phyloP scores from a whole-genome alignment of 148 eudicot genomes.

The Nepenthes gracilis region DNA sequence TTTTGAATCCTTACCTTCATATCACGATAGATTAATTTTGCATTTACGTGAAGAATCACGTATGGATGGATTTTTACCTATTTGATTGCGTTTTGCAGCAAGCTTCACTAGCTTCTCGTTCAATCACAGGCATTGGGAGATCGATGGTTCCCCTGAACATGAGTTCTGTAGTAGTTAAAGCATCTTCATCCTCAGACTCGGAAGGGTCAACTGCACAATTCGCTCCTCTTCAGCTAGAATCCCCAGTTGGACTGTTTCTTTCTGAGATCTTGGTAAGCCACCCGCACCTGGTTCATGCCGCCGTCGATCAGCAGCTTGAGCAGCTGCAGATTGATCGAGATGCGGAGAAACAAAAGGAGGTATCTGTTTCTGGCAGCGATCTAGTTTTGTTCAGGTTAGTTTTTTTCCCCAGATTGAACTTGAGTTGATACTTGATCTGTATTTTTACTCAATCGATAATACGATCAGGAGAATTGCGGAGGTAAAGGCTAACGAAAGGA shows the following conservation, averaged over 20 bases:
- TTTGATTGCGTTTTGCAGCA: too few species aligned
- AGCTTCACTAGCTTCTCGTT: too few species aligned
- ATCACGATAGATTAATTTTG: too few species aligned
- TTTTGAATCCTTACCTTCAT: too few species aligned
- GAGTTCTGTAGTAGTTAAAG: conserved; percentile 22
- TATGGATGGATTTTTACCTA: too few species aligned
- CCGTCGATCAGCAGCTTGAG: conserved; percentile 94
- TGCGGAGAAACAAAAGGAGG: conserved; percentile 59
- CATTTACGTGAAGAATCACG: too few species aligned
- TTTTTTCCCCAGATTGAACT: not conserved
- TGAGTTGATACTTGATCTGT: not conserved
- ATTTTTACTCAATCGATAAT: not conserved
- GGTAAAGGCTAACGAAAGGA: conserved; percentile 82
- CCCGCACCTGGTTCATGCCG: conserved; percentile 93
- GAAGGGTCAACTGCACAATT: conserved; percentile 30
- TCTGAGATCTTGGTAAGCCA: conserved; percentile 70
- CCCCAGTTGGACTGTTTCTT: conserved; percentile 88
- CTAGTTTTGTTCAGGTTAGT: conserved; percentile 75
- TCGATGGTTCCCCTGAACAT: not conserved
- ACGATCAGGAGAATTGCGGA: conserved; percentile 83
- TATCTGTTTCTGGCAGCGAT: conserved; percentile 60
- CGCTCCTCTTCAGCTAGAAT: conserved; percentile 92
- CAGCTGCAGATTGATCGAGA: conserved; percentile 77
- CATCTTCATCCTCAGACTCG: conserved; percentile 52
- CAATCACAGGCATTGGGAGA: too few species aligned